A percentile compares a stretch with the other conserved stretches of the same genome.
Conservation (phyloP, 1,284 basidiomycete species). For the Retiboletus fuscus region DNA sequence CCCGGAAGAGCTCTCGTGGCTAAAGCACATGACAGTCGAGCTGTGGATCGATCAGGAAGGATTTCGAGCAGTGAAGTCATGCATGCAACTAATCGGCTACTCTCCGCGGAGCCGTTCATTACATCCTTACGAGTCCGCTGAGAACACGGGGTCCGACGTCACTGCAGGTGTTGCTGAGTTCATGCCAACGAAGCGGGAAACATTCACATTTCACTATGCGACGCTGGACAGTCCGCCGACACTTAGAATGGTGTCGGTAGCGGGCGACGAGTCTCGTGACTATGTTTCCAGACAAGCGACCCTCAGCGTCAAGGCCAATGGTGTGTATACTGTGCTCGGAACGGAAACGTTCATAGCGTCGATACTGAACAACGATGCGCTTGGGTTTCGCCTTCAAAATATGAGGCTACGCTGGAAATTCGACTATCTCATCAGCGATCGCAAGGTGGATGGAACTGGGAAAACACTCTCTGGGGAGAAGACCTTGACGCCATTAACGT, state of each 20-base stretch:
- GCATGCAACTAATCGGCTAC: slow-evolving; percentile 69
- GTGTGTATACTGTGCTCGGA: slow-evolving; percentile 79
- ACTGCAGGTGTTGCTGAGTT: slow-evolving; percentile 68
- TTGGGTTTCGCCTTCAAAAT: slow-evolving; percentile 37
- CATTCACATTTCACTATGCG: slow-evolving; percentile 77
- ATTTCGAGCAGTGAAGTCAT: slow-evolving; percentile 69
- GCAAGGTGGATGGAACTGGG: slow-evolving; percentile 58
- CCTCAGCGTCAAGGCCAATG: slow-evolving; percentile 72
- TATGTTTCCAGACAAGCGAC: slow-evolving; percentile 79
- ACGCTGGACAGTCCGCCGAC: slow-evolving; percentile 75
- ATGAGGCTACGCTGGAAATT: slow-evolving; percentile 76
- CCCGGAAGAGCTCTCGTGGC: slow-evolving; percentile 61
- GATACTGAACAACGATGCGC: slow-evolving; percentile 29
- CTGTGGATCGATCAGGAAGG: slow-evolving; percentile 85
- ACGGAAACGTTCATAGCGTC: slow-evolving; percentile 58
- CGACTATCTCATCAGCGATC: slow-evolving; percentile 78
- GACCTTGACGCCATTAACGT: slow-evolving; percentile 74
- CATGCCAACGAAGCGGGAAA: slow-evolving; percentile 65
- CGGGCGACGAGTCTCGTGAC: slow-evolving; percentile 73
- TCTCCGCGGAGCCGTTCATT: slow-evolving; percentile 51
- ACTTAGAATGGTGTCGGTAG: slow-evolving; percentile 72
- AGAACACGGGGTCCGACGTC: slow-evolving; percentile 40
- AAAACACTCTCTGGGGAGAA: slow-evolving; percentile 72
- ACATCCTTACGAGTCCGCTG: slow-evolving; percentile 44
- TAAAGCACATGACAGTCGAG: slow-evolving; percentile 66